Base-by-base conservation (phyloP, 2,329 filamentous ascomycete genomes). In the Fusarium domesticum region DNA sequence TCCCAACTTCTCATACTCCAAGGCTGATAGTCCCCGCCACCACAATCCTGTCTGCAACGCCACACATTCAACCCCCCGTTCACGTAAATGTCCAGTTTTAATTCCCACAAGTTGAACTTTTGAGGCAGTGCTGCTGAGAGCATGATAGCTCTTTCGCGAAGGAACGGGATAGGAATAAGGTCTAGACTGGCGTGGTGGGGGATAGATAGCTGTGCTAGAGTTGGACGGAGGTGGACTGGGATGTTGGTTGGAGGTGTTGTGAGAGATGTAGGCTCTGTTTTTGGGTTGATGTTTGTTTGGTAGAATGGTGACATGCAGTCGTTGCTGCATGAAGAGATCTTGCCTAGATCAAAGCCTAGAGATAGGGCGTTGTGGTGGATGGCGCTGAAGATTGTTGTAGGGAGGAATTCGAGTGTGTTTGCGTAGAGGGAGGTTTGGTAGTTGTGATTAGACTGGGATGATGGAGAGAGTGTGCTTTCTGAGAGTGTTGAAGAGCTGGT, bases 1-100 rank as follows among this genome's bases (percentile, higher is more conserved):
- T 62, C 57, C 60, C 60, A 63, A 2, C 56, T 55, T 31, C 44
- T 51, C 51, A 56, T 54, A 2, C 62, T 57, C 60, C 60, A 63
- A 1, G 60, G 60, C 2, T 51, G 54, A 18, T 56, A 61, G 0
- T 18, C 35, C 10, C 23, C 37, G 25, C 10, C 28, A 3, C 15
- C 38, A 6, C 20, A 20, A 8, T 34, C 18, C 2, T 39, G 37
- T 1, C 43, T 20, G 3, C 10, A 4, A 5, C 37, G 34, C 58
- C 58, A 61, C 16, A 54, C 47, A 5, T 28, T 46, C 16, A 63
- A 17, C 0, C 60, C 60, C 0, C 57, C 53, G 16, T 45, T 25
- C 1, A 47, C 42, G 5, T 59, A 62, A 2, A 63, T 52, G 23
- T 63, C 60, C 1, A 53, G 16, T 16, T 63, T 63, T 0, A 63